Conservation (phyloP, 768 basidiomycete species). For the Flagelloscypha sp. region DNA sequence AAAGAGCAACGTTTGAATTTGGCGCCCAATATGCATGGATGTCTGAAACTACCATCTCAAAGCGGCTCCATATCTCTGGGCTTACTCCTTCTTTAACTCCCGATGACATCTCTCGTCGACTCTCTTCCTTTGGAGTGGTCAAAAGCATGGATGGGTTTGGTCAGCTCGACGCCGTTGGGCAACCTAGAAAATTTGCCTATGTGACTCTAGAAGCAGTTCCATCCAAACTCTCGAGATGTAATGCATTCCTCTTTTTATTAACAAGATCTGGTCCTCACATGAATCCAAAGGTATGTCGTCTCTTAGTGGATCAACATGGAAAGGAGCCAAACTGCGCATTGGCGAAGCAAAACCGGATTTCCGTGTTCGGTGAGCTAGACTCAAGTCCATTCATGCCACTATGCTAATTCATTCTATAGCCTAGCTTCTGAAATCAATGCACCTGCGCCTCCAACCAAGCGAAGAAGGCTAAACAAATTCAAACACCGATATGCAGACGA, state of each 20-base stretch:
- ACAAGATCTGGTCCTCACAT: slow-evolving; percentile 3
- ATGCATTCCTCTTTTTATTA: background rate
- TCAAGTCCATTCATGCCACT: too few species aligned
- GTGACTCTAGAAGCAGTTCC: slow-evolving; percentile 61
- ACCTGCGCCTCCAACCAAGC: background rate
- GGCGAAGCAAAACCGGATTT: slow-evolving; percentile 80
- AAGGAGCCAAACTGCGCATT: slow-evolving; percentile 75
- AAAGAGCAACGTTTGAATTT: too few species aligned
- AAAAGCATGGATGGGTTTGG: slow-evolving; percentile 66
- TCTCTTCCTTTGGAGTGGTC: slow-evolving; percentile 62
- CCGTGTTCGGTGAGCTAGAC: slow-evolving; percentile 46
- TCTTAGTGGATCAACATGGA: slow-evolving; percentile 79
- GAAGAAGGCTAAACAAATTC: slow-evolving; percentile 16
- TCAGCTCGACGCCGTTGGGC: slow-evolving; percentile 50
- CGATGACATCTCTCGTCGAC: slow-evolving; percentile 47
- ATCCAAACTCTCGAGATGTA: slow-evolving; percentile 58
- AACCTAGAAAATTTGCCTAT: slow-evolving; percentile 65
- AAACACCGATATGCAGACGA: slow-evolving; percentile 42
- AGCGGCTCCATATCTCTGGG: slow-evolving; percentile 68
- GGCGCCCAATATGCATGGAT: too few species aligned
- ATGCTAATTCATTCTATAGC: too few species aligned
- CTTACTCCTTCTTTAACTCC: slow-evolving; percentile 57
- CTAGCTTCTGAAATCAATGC: too few species aligned
- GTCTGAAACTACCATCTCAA: slow-evolving; percentile 29
- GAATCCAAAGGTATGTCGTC: slow-evolving; percentile 51